These are phyloP conservation scores for Fusarium sp. DNA, from an alignment of 2,329 filamentous ascomycete genomes.

Conservation along the genomic window DNA sequence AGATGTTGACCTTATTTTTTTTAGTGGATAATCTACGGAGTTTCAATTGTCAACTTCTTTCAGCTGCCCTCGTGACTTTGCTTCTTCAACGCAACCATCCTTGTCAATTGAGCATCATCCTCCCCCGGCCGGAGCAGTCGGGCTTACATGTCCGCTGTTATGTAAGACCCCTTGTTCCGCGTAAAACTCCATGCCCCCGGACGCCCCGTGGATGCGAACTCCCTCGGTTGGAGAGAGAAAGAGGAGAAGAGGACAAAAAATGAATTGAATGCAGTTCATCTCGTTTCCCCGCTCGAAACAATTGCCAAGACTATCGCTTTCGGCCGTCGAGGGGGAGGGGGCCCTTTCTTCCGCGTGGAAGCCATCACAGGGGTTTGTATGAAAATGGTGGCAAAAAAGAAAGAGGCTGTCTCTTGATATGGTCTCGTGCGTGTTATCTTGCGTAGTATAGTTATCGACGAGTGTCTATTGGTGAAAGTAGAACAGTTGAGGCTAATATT, in stretches of 20 bases:
- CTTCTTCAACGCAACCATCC: not conserved
- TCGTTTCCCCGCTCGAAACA: not conserved
- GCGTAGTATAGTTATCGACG: not conserved
- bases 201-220: not conserved
- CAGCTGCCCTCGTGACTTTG: slow-evolving; percentile 1
- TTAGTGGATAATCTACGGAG: not conserved
- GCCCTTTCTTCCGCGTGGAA: not conserved
- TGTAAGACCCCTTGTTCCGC: not conserved
- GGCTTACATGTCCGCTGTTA: not conserved
- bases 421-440: slow-evolving; percentile 27
- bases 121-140: not conserved
- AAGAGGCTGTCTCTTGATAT: slow-evolving; percentile 12
- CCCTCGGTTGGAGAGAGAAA: not conserved
- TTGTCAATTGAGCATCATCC: not conserved
- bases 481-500: not conserved
- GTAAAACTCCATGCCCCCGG: not conserved
- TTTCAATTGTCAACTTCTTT: not conserved
- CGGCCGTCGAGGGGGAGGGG: slow-evolving; percentile 19
- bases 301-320: slow-evolving; percentile 24
- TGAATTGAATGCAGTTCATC: not conserved
- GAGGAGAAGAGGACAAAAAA: not conserved
- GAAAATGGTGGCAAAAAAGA: not conserved
- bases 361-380: not conserved
- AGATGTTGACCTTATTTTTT: not conserved
- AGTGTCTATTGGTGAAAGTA: not conserved